phyloP scores from a whole-genome alignment of 2,329 filamentous ascomycete genomes.

The Fusarium falciforme region DNA sequence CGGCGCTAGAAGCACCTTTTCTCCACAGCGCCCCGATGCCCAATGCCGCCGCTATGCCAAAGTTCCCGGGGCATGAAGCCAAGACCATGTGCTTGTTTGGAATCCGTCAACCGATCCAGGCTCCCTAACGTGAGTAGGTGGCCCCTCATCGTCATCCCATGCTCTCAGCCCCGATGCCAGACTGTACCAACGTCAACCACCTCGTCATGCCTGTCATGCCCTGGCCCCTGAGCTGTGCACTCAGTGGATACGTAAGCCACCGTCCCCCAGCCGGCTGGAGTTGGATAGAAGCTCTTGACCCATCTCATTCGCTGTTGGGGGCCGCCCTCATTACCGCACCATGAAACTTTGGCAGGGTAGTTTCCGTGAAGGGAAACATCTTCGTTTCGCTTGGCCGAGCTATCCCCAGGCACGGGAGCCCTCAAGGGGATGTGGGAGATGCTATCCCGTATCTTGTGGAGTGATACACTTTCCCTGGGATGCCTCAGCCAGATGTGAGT shows the following conservation, averaged over 20 bases:
- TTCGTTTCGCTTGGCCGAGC: constrained; percentile 19
- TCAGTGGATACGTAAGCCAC: constrained; percentile 41
- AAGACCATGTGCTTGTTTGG: constrained; percentile 19
- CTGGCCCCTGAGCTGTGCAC: constrained; percentile 24
- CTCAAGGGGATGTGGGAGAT: constrained; percentile 22
- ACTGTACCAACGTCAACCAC: constrained; percentile 16
- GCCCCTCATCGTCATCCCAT: constrained; percentile 13
- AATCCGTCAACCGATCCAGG: constrained; percentile 15
- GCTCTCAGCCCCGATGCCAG: constrained; percentile 7
- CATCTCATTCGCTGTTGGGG: constrained; percentile 36
- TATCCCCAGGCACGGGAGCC: constrained; percentile 2
- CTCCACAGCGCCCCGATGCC: constrained; percentile 36
- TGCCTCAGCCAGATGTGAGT: constrained; percentile 30
- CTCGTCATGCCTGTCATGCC: constrained; percentile 27
- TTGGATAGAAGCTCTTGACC: constrained; percentile 16
- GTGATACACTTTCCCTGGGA: constrained; percentile 29
- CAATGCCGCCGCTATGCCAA: constrained; percentile 30
- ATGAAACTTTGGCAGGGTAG: constrained; percentile 33
- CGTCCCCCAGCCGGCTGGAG: constrained; percentile 25
- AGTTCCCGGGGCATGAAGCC: constrained; percentile 29
- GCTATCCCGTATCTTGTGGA: constrained; percentile 36
- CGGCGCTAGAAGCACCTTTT: constrained; percentile 24
- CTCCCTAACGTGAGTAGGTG: constrained; percentile 14
- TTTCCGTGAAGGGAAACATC: constrained; percentile 29
- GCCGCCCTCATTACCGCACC: constrained; percentile 35